Evolutionary conservation across 192 early-diverging fungal species (phyloP), one percentile per base, ranked within the genome.

Genomic region (Haplosporangium gracile): DNA sequence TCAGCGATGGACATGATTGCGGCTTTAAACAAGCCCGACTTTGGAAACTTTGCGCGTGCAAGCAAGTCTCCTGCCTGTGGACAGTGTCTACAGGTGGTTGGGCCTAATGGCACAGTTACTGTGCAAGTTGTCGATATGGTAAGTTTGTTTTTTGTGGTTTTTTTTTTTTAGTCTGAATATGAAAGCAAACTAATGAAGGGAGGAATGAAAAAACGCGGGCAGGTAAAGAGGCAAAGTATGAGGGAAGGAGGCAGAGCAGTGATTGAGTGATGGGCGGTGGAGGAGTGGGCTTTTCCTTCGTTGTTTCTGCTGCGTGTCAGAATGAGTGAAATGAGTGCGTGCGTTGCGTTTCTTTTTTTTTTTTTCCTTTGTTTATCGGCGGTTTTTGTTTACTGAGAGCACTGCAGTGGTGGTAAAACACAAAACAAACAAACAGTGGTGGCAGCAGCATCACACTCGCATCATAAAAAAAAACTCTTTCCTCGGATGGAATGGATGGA

Each of bases 71-170:
- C 91, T 32, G 89, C 89, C 7, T 93, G 92, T 63, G 91, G 91
- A 77, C 86, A 85, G 57, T 92, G 90, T 75, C 81, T 93, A 29
- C 72, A 78, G 29, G 76, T 93, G 5, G 88, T 81, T 8, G 92
- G 92, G 20, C 89, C 91, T 16, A 82, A 88, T 34, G 92, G 92
- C 38, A 89, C 83, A 7, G 85, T 88, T 40, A 82, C 89, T 70
- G 92, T 89, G 1, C 90, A 89, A 29, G 82, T 93, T 24, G 87
- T 90, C 34, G 92, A 93, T 43, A 91, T 88, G 90, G 92, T 93
- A 90, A 24, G 32, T 18, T n/a, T 34, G 10, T 34, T 65, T 2
- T 65, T 32, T 65, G 51, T 53, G 15, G 15, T 13, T 53, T 32
- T 29, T 29, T 4, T 15, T 65, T 65, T 26, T 65, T 65, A 65